Evolutionary conservation across 306 rosid species (phyloP).

Genomic region (Cucurbita ficifolia): DNA sequence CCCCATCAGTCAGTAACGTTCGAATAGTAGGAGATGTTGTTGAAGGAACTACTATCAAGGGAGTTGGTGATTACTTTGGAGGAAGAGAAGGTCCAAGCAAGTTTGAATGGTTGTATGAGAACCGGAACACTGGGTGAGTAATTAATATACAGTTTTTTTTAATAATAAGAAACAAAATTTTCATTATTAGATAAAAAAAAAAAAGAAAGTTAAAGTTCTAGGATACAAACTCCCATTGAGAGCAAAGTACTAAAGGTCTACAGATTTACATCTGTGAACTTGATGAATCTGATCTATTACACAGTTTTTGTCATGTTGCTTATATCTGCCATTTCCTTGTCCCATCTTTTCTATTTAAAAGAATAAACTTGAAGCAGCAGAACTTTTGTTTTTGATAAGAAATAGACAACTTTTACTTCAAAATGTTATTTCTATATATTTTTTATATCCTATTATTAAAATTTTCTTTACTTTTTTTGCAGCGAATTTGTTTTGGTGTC

Average conservation of each 20-base stretch:
- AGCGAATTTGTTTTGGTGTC: slow-evolving; percentile 49
- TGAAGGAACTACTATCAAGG: slow-evolving; percentile 68
- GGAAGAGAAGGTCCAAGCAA: slow-evolving; percentile 99
- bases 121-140: slow-evolving; percentile 61
- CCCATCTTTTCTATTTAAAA: neutral
- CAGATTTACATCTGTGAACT: neutral
- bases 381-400: too few species aligned
- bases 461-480: slow-evolving; percentile 20
- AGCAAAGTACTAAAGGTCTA: neutral
- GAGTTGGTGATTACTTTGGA: slow-evolving; percentile 90
- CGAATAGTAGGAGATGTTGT: slow-evolving; percentile 67
- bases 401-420: neutral
- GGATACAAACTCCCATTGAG: neutral
- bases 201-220: neutral
- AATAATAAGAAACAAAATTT: neutral
- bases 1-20: slow-evolving; percentile 74
- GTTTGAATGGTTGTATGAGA: slow-evolving; percentile 83
- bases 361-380: neutral
- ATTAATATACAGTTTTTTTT: neutral
- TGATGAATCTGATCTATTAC: neutral
- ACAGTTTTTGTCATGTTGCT: neutral
- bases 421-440: neutral
- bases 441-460: neutral
- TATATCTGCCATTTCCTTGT: neutral
- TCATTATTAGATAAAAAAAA: neutral